A percentile compares a stretch with the other conserved stretches of the same genome.
Evolutionary conservation across 2,329 filamentous ascomycete genomes (phyloP).

Genomic region (Tolypocladium nubicola): DNA sequence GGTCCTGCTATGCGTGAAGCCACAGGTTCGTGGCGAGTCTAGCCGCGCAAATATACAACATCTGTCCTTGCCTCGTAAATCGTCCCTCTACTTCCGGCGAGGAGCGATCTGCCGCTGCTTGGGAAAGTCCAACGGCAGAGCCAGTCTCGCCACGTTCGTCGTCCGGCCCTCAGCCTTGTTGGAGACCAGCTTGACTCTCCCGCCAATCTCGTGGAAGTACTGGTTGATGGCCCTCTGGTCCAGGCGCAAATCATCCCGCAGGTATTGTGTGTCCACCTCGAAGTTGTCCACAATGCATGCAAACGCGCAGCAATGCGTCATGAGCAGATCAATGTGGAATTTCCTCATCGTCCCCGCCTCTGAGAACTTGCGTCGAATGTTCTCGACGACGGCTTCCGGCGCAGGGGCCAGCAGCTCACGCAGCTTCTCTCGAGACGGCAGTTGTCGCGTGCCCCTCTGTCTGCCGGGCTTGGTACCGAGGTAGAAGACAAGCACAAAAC

Average conservation of each 20-base stretch:
- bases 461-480: slow-evolving; percentile 33
- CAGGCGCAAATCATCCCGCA: slow-evolving; percentile 62
- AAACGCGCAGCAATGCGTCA: slow-evolving; percentile 63
- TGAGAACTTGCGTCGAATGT: slow-evolving; percentile 59
- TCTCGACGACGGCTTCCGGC: slow-evolving; percentile 52
- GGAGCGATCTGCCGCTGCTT: slow-evolving; percentile 36
- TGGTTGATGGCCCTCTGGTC: slow-evolving; percentile 60
- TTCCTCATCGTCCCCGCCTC: slow-evolving; percentile 55
- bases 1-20: background rate
- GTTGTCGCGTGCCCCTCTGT: slow-evolving; percentile 33
- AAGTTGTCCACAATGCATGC: slow-evolving; percentile 64
- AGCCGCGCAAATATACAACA: background rate
- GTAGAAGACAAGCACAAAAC: slow-evolving; percentile 45
- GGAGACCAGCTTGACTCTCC: slow-evolving; percentile 49
- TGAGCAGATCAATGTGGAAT: slow-evolving; percentile 60
- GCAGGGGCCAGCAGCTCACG: slow-evolving; percentile 44
- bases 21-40: background rate
- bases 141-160: slow-evolving; percentile 55
- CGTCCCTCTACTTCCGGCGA: slow-evolving; percentile 12
- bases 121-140: slow-evolving; percentile 74
- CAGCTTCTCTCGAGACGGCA: slow-evolving; percentile 55
- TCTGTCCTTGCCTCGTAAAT: background rate
- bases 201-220: slow-evolving; percentile 71
- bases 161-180: slow-evolving; percentile 49
- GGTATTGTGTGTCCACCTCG: slow-evolving; percentile 57